Base-by-base conservation (phyloP, 257 asterid species). In the Lavandula angustifolia region DNA sequence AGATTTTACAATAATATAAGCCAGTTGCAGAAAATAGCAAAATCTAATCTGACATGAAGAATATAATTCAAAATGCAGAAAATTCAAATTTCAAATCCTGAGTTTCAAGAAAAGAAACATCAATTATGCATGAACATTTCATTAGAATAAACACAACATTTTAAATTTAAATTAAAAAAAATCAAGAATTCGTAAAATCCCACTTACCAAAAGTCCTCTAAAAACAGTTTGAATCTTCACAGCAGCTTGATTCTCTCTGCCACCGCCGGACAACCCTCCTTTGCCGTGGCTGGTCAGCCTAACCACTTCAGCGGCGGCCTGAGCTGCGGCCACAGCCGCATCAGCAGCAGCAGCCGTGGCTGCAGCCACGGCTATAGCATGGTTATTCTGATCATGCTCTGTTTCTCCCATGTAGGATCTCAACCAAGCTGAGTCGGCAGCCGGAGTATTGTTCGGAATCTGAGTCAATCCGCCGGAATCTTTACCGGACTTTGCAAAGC, bases 331-430 rank as follows among this genome's bases (percentile, higher is more conserved):
- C 4, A 92, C 87, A 0, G 99, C 99, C 0, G 99, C 99, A 48
- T 92, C 97, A 0, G 99, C 99, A 0, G 95, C 98, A 0, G 92
- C 96, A 0, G 96, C 96, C 0, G 96, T 87, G 56, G 98, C 98
- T 0, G 94, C 96, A 0, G 97, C 99, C 54, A 94, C 94, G 0
- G 95, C 99, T 61, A 86, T 80, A 1, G 99, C 95, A 22, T 90
- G 96, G 63, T 82, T 81, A 33, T 70, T 87, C 73, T 85, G 91
- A 31, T 87, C 99, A 63, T 84, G 80, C 65, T 85, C 94, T 0
- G 86, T 55, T 18, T 76, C 85, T n/a, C 77, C 48, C 11, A 77
- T 63, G 76, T 77, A 87, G 69, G 94, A 71, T 67, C 91, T 85
- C 68, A 78, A 40, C 97, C 96, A 82, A 40, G 78, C 69, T 46